A percentile compares a stretch with the other conserved stretches of the same genome.
These are phyloP conservation scores for Rhizophora mangle DNA, from an alignment of 345 rosid genomes.

Conservation along the genomic window DNA sequence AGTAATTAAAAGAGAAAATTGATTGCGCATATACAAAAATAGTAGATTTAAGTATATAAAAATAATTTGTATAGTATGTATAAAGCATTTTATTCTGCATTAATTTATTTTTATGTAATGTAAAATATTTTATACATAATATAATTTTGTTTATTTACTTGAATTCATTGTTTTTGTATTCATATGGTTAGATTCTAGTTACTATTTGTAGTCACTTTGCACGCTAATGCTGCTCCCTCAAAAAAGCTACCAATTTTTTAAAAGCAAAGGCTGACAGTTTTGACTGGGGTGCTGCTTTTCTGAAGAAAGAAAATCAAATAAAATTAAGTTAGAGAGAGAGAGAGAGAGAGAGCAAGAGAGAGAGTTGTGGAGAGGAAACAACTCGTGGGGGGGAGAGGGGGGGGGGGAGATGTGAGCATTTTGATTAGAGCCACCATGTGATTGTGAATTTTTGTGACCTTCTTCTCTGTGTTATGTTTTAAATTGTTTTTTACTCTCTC, in stretches of 20 bases:
- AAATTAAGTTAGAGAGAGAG: constrained; percentile 2
- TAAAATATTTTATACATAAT: too few species aligned
- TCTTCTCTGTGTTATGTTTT: not conserved
- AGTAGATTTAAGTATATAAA: too few species aligned
- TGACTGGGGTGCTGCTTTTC: constrained; percentile 5
- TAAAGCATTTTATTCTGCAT: too few species aligned
- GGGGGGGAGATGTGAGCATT: constrained; percentile 9
- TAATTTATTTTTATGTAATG: too few species aligned
- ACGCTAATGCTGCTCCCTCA: not conserved
- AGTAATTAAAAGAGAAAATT: too few species aligned
- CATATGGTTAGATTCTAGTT: too few species aligned
- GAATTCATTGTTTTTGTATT: too few species aligned
- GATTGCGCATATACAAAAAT: too few species aligned
- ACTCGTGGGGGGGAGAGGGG: constrained; percentile 3
- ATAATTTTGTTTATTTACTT: too few species aligned
- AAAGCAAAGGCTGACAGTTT: not conserved
- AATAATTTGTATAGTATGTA: too few species aligned
- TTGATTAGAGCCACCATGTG: constrained; percentile 10
- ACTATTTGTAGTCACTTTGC: not conserved
- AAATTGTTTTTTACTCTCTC: too few species aligned
- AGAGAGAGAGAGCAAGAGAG: not conserved
- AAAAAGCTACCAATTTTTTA: not conserved
- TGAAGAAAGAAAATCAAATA: constrained; percentile 6
- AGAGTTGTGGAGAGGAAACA: constrained; percentile 21
- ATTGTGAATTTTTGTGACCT: too few species aligned